These are phyloP conservation scores for Lentinula detonsa DNA, from an alignment of 768 basidiomycete genomes.

Conservation along the genomic window DNA sequence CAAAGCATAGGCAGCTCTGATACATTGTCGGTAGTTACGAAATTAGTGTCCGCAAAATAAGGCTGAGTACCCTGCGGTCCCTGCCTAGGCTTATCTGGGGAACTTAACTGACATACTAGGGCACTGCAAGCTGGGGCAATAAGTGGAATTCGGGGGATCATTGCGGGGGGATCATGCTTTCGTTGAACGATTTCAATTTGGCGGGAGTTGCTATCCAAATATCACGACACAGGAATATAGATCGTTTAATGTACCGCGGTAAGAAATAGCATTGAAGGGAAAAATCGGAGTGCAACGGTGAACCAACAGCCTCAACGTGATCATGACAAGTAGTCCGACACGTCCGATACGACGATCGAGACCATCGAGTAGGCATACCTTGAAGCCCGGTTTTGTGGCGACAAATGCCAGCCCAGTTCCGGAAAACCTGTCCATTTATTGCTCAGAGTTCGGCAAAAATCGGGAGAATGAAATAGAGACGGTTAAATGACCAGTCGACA, in stretches of 20 bases:
- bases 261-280: neutral
- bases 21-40: too few relatives aligned
- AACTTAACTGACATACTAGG: too few relatives aligned
- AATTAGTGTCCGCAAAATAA: too few relatives aligned
- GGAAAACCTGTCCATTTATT: neutral
- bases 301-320: neutral
- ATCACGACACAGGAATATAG: neutral
- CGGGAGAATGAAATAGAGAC: neutral
- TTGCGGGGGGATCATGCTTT: neutral
- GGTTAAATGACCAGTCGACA: neutral
- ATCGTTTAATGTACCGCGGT: neutral
- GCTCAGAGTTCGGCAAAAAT: neutral
- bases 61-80: too few relatives aligned
- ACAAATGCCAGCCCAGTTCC: neutral
- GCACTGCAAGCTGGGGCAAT: neutral
- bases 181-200: neutral
- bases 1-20: too few relatives aligned
- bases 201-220: neutral
- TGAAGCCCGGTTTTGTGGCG: too few relatives aligned
- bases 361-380: too few relatives aligned
- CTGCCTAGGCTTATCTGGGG: too few relatives aligned
- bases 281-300: neutral
- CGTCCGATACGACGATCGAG: too few relatives aligned
- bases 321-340: neutral
- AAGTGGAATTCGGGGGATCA: neutral